Conservation (phyloP, 805 yeast genomes). For the Candida tibetensis region DNA sequence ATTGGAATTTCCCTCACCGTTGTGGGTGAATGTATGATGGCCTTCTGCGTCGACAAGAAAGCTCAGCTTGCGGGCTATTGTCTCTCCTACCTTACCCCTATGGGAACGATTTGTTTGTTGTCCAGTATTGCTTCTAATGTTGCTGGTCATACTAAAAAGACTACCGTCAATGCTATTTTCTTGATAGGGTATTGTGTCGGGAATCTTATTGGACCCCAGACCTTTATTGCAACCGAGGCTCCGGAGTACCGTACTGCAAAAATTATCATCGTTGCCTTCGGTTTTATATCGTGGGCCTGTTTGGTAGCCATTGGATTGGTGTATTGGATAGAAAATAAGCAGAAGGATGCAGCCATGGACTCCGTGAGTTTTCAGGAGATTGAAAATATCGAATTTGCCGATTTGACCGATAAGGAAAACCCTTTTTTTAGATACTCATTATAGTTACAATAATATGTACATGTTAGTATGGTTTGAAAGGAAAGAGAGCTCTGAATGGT, state of each 20-base stretch:
- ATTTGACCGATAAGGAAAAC: constrained; percentile 54
- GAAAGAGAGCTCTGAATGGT: no score
- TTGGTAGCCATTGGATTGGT: constrained; percentile 24
- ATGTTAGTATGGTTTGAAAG: no score
- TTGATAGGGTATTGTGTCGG: constrained; percentile 54
- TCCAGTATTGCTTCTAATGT: constrained; percentile 45
- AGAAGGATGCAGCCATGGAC: constrained; percentile 27
- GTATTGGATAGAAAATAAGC: constrained; percentile 35
- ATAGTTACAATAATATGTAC: no score
- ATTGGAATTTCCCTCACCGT: constrained; percentile 22
- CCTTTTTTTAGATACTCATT: constrained; percentile 47
- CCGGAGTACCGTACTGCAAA: constrained; percentile 44
- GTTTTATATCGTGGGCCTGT: constrained; percentile 23
- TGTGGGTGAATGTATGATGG: constrained; percentile 38
- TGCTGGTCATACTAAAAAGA: constrained; percentile 58
- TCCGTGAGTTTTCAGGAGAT: constrained; percentile 23
- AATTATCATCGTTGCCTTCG: constrained; percentile 38
- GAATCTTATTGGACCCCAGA: constrained; percentile 54
- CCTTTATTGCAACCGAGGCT: constrained; percentile 43
- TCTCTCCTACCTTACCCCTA: constrained; percentile 30
- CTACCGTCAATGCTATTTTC: constrained; percentile 42
- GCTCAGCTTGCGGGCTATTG: constrained; percentile 27
- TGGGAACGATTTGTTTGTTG: constrained; percentile 27
- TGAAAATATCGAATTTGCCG: constrained; percentile 47
- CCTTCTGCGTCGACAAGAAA: constrained; percentile 34